Conservation (phyloP, 2,329 filamentous ascomycete species). For the Claviceps quebecensis region DNA sequence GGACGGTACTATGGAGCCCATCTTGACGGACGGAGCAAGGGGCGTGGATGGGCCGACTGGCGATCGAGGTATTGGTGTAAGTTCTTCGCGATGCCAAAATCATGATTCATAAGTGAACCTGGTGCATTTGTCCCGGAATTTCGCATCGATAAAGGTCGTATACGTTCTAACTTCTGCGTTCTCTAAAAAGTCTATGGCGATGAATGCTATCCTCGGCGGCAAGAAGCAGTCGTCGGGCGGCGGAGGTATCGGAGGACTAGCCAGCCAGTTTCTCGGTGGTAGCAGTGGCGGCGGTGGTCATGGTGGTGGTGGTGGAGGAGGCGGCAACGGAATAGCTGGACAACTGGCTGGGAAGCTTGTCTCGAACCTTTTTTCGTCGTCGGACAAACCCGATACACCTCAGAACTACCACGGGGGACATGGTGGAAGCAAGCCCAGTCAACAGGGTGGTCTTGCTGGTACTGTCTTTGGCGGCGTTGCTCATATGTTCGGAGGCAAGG, state of each 20-base stretch:
- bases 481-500: slow-evolving; percentile 37
- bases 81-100: slow-evolving; percentile 13
- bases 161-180: neutral
- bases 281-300: slow-evolving; percentile 17
- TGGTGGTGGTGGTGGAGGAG: slow-evolving; percentile 19
- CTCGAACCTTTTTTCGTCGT: slow-evolving; percentile 37
- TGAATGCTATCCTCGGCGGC: slow-evolving; percentile 42
- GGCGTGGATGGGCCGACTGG: slow-evolving; percentile 37
- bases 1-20: slow-evolving; percentile 47
- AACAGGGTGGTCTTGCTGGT: slow-evolving; percentile 36
- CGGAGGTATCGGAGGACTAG: slow-evolving; percentile 9
- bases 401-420: slow-evolving; percentile 37
- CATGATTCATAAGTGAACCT: neutral
- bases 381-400: slow-evolving; percentile 29
- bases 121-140: neutral
- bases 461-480: slow-evolving; percentile 41
- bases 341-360: slow-evolving; percentile 44
- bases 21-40: slow-evolving; percentile 37
- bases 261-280: slow-evolving; percentile 14
- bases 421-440: slow-evolving; percentile 21
- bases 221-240: slow-evolving; percentile 21
- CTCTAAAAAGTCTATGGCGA: slow-evolving; percentile 37
- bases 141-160: neutral
- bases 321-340: slow-evolving; percentile 29
- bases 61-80: slow-evolving; percentile 52